phyloP scores from a whole-genome alignment of 805 yeast genomes.

The Brettanomyces sp. region DNA sequence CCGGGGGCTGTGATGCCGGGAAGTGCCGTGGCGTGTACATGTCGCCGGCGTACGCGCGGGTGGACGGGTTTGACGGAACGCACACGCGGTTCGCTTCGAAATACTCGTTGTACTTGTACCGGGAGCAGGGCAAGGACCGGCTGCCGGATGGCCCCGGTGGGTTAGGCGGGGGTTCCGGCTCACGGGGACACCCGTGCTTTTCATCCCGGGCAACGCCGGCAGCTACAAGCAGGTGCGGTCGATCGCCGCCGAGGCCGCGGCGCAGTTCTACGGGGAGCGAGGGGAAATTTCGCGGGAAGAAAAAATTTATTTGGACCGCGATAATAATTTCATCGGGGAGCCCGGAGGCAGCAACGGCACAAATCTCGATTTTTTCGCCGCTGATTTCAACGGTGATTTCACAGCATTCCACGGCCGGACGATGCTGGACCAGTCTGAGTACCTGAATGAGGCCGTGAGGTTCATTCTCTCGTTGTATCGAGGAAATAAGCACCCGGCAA shows the following conservation, averaged over 20 bases:
- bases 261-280: conserved; percentile 32
- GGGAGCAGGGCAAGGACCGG: conserved; percentile 69
- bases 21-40: conserved; percentile 62
- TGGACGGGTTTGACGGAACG: conserved; percentile 61
- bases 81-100: conserved; percentile 68
- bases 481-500: conserved; percentile 18
- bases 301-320: no score
- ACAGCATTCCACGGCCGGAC: conserved; percentile 96
- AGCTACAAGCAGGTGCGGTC: conserved; percentile 84
- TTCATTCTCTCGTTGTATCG: conserved; percentile 66
- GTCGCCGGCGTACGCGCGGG: conserved; percentile 77
- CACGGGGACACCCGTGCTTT: conserved; percentile 79
- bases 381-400: conserved; percentile 91
- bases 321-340: conserved; percentile 13
- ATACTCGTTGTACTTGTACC: conserved; percentile 74
- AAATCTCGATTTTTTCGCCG: conserved; percentile 77
- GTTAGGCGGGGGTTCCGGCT: conserved; percentile 12
- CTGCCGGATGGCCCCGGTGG: conserved; percentile 30
- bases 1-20: conserved; percentile 38
- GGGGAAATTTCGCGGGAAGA: not conserved
- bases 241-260: conserved; percentile 76
- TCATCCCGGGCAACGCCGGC: conserved; percentile 98
- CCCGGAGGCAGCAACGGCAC: conserved; percentile 17
- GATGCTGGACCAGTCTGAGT: conserved; percentile 87
- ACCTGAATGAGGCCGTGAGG: conserved; percentile 74